Evolutionary conservation across 805 yeast species (phyloP), one percentile per base, ranked within the genome.

Genomic region (Cyberlindnera mycetangii): DNA sequence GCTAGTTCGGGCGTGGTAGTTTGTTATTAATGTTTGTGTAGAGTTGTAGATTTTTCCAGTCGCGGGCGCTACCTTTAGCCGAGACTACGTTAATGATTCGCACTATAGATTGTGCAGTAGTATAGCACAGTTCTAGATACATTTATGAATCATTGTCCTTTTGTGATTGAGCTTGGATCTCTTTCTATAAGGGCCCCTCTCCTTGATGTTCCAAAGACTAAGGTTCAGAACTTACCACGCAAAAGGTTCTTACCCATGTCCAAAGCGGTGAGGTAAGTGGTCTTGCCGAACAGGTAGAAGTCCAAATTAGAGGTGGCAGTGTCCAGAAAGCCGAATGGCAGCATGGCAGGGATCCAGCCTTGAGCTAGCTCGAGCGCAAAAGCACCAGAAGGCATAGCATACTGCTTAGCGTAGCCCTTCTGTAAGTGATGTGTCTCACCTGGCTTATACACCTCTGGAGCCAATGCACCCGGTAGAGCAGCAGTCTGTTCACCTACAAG

Each of bases 311-410:
- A 83, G 42, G 83, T 75, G 47, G 85, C 59, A 5, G 85, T 78
- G 61, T 89, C 96, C 39, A 87, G 69, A 67, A 92, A 81, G 0
- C 99, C 99, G 64, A 93, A 93, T 17, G 98, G 98, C 49, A 93
- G 74, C 99, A 93, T 93, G 34, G 92, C 83, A 28, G 99, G 98
- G 53, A 93, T 88, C 95, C 96, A 93, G 48, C 99, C 99, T 70
- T 92, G 98, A 7, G 99, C 99, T 59, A 92, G 75, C 65, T 93
- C 99, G 53, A 93, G 70, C 10, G 99, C 97, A 67, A 82, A 93
- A 0, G 86, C 74, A 30, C 85, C 95, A 24, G 77, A 65, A 2
- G 87, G 84, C 95, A 93, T 88, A 21, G 80, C 55, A 65, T 93
- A 93, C 68, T 93, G 99, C 68, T 87, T 89, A 55, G 79, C 77